phyloP scores from a whole-genome alignment of 1,284 basidiomycete species.

The Ustilago loliicola region DNA sequence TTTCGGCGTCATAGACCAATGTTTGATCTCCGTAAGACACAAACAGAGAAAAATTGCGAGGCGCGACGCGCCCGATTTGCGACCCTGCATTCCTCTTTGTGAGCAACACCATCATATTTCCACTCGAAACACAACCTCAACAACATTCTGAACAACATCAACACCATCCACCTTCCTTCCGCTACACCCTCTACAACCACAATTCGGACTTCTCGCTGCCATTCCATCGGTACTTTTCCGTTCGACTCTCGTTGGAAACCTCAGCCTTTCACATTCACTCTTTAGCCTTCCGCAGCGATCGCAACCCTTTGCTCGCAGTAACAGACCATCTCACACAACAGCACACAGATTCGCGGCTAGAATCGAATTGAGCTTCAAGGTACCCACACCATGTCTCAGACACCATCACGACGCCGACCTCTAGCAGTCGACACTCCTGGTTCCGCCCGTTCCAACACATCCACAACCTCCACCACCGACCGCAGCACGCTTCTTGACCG shows the following conservation, averaged over 20 bases:
- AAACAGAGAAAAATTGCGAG: background rate
- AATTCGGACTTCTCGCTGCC: background rate
- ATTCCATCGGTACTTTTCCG: no score
- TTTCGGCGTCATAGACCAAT: background rate
- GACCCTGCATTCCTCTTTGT: background rate
- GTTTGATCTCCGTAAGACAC: background rate
- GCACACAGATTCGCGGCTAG: background rate
- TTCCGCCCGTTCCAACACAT: slow-evolving; percentile 38
- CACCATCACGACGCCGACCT: slow-evolving; percentile 31
- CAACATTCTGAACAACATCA: slow-evolving; percentile 10
- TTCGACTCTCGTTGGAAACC: no score
- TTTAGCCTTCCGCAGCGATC: background rate
- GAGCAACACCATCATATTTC: slow-evolving; percentile 13
- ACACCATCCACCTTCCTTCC: background rate
- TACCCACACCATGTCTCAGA: slow-evolving; percentile 36
- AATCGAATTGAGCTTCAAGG: background rate
- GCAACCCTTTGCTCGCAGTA: no score
- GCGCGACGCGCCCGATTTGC: slow-evolving; percentile 27
- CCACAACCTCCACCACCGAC: slow-evolving; percentile 23
- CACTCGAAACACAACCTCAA: background rate
- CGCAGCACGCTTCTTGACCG: slow-evolving; percentile 32
- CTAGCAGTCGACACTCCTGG: slow-evolving; percentile 25
- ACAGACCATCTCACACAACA: background rate
- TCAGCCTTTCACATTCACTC: background rate
- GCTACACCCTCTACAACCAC: background rate